A percentile compares a stretch with the other conserved stretches of the same genome.
Conservation (phyloP, 208 protist species). For the Trypanosoma avium region DNA sequence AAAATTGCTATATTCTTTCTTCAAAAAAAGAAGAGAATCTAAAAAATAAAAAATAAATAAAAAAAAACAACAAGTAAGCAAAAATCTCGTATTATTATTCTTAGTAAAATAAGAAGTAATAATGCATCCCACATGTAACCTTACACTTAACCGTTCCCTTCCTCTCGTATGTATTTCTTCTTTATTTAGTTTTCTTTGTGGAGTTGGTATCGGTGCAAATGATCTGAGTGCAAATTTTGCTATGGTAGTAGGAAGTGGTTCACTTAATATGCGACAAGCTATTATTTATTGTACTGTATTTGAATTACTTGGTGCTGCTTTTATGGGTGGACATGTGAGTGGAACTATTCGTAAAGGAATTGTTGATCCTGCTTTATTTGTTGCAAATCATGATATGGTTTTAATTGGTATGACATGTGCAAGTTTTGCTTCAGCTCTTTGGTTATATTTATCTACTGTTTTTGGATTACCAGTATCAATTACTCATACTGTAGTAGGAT, state of each 20-base stretch:
- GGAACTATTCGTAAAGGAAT: conserved; percentile 75
- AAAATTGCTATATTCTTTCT: no score
- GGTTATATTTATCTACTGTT: conserved; percentile 81
- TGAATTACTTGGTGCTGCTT: conserved; percentile 76
- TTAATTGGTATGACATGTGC: conserved; percentile 80
- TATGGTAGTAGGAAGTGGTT: conserved; percentile 84
- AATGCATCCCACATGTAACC: conserved; percentile 40
- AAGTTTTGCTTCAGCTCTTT: conserved; percentile 61
- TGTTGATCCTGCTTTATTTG: conserved; percentile 65
- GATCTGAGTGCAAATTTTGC: conserved; percentile 87
- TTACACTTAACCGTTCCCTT: conserved; percentile 64
- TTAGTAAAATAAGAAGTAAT: background rate
- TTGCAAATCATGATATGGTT: conserved; percentile 56
- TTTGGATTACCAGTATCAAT: conserved; percentile 83
- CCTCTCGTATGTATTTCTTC: conserved; percentile 77
- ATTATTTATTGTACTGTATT: conserved; percentile 84
- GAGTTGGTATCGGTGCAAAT: conserved; percentile 82
- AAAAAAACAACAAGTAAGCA: background rate
- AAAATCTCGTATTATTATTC: no score
- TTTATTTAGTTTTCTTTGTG: conserved; percentile 78
- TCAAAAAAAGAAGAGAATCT: no score
- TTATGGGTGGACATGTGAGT: conserved; percentile 84
- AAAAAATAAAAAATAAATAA: background rate
- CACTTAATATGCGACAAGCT: conserved; percentile 73
- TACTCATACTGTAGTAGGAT: conserved; percentile 82